Percentiles rank a stretch among this genome's conserved stretches.
phyloP scores from a whole-genome alignment of 169 alveolate genomes.

The Plasmodium sp. region DNA sequence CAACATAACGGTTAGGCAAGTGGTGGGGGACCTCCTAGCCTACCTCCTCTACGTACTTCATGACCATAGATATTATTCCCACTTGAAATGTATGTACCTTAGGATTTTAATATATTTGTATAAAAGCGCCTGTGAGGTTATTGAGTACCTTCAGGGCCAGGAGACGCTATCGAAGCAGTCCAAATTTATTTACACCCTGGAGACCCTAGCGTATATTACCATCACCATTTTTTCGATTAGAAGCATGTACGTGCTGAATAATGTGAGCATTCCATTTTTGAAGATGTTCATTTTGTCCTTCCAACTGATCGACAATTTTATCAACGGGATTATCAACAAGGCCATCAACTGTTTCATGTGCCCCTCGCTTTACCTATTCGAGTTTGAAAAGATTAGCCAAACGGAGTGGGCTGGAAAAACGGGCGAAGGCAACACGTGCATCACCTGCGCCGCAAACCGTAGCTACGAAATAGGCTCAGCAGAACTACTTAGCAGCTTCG shows the following conservation, averaged over 20 bases:
- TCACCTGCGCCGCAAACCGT: neutral
- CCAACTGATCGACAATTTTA: constrained; percentile 34
- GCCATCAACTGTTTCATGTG: constrained; percentile 61
- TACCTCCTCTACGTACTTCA: constrained; percentile 29
- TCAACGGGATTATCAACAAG: constrained; percentile 42
- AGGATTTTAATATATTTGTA: constrained; percentile 34
- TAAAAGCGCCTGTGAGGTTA: constrained; percentile 1
- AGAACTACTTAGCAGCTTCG: neutral
- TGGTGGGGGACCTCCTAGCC: constrained; percentile 38
- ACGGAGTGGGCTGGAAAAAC: neutral
- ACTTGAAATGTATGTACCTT: constrained; percentile 38
- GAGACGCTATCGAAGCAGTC: constrained; percentile 31
- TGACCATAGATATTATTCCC: constrained; percentile 40
- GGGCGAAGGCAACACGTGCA: neutral
- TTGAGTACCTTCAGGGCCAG: constrained; percentile 27
- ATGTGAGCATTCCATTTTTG: constrained; percentile 42
- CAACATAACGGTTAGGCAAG: constrained; percentile 60
- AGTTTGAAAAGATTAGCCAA: neutral
- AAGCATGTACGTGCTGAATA: constrained; percentile 56
- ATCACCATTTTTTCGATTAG: constrained; percentile 20
- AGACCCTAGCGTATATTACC: constrained; percentile 62
- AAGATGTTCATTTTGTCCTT: constrained; percentile 61
- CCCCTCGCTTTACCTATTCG: constrained; percentile 58
- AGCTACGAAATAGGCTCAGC: neutral
- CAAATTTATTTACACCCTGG: constrained; percentile 32